phyloP scores from a whole-genome alignment of 2,329 filamentous ascomycete species.

The Claviceps lovelessii region DNA sequence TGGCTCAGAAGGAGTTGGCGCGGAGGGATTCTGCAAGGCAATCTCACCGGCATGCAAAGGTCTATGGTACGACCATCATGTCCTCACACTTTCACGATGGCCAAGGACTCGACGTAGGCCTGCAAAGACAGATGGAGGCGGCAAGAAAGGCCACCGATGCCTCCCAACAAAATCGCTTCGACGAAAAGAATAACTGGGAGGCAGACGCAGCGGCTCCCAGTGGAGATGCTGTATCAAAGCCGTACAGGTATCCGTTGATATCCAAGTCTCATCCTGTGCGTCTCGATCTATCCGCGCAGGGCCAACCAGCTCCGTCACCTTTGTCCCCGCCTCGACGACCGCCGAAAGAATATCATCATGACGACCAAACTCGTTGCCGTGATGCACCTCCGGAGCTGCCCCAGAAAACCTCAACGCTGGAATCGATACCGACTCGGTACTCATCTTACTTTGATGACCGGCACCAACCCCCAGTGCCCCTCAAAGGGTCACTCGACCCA shows the following conservation, averaged over 20 bases:
- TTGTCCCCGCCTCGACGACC: slow-evolving; percentile 20
- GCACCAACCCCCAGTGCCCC: slow-evolving; percentile 14
- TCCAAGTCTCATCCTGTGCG: slow-evolving; percentile 34
- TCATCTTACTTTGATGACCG: not conserved
- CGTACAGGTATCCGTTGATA: slow-evolving; percentile 45
- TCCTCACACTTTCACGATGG: not conserved
- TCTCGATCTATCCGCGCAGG: slow-evolving; percentile 20
- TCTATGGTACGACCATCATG: slow-evolving; percentile 4
- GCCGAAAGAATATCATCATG: slow-evolving; percentile 14
- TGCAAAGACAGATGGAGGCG: slow-evolving; percentile 38
- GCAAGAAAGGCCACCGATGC: slow-evolving; percentile 32
- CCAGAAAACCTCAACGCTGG: slow-evolving; percentile 12
- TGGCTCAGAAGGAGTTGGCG: slow-evolving; percentile 59
- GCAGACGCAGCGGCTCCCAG: slow-evolving; percentile 10
- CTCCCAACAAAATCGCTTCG: not conserved
- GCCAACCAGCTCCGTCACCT: slow-evolving; percentile 5
- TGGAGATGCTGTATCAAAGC: slow-evolving; percentile 13
- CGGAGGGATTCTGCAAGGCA: slow-evolving; percentile 49
- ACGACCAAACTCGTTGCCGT: not conserved
- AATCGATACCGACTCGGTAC: slow-evolving; percentile 6
- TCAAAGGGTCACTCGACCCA: slow-evolving; percentile 13
- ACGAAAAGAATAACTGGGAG: not conserved
- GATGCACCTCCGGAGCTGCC: slow-evolving; percentile 13
- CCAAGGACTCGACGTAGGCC: slow-evolving; percentile 25
- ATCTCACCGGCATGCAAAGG: slow-evolving; percentile 36